phyloP scores from a whole-genome alignment of 2,329 filamentous ascomycete species.

The Colletotrichum abscissum region DNA sequence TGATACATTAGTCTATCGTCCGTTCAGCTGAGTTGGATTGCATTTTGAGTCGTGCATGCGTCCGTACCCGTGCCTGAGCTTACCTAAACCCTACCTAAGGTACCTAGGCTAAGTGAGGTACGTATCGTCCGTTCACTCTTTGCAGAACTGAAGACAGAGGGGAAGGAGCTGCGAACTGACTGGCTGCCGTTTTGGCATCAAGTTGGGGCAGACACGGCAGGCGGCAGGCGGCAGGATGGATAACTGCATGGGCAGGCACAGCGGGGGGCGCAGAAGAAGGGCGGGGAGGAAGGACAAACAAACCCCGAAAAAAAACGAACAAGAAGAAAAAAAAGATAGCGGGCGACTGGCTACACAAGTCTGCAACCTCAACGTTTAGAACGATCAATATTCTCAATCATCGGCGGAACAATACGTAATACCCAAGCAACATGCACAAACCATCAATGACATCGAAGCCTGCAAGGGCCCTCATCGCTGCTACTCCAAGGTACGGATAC shows the following conservation, averaged over 20 bases:
- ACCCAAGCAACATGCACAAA: background rate
- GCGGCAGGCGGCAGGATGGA: background rate
- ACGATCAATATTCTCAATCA: background rate
- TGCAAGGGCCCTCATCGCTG: background rate
- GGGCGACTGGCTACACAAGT: background rate
- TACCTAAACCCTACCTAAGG: background rate
- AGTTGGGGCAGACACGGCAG: background rate
- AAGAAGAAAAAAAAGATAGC: background rate
- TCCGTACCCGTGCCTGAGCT: constrained; percentile 8
- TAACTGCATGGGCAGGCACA: background rate
- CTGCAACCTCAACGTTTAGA: background rate
- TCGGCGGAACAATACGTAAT: background rate
- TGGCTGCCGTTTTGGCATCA: background rate
- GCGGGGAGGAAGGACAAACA: background rate
- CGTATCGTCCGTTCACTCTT: constrained; percentile 9
- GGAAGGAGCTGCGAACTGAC: background rate
- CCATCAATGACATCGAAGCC: background rate
- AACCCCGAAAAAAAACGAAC: too few species aligned
- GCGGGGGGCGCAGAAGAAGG: background rate
- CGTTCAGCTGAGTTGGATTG: background rate
- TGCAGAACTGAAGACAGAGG: background rate
- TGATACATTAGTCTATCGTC: background rate
- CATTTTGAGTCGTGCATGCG: background rate
- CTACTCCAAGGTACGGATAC: too few species aligned
- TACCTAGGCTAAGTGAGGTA: background rate